Evolutionary conservation across 768 basidiomycete genomes (phyloP).

Genomic region (Phanerochaete sordida): DNA sequence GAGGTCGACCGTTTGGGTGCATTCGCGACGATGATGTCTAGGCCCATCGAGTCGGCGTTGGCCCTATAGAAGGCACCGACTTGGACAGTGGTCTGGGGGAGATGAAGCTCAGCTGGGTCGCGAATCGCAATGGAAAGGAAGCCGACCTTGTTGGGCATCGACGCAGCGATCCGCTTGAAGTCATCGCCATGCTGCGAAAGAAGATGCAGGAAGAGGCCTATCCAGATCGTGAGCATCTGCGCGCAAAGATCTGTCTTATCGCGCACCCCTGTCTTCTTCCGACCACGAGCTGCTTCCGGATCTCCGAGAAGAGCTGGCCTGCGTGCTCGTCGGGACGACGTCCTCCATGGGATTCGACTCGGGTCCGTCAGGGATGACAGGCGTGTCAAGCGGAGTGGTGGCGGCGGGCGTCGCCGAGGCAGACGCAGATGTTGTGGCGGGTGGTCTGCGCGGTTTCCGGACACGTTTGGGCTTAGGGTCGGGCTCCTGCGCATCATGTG

Average conservation of each 20-base stretch:
- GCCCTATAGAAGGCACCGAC: constrained; percentile 49
- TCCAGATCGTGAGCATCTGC: not conserved
- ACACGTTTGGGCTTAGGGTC: constrained; percentile 32
- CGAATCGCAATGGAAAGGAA: not conserved
- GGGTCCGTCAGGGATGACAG: constrained; percentile 21
- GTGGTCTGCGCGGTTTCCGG: constrained; percentile 26
- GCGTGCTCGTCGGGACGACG: constrained; percentile 20
- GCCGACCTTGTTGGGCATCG: constrained; percentile 59
- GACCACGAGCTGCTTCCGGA: constrained; percentile 48
- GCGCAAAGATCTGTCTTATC: not conserved
- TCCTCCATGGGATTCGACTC: constrained; percentile 3
- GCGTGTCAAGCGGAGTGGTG: constrained; percentile 21
- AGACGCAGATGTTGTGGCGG: constrained; percentile 9
- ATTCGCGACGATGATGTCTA: constrained; percentile 36
- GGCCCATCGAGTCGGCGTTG: constrained; percentile 36
- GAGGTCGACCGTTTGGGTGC: constrained; percentile 39
- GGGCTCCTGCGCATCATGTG: constrained; percentile 18
- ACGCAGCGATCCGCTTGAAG: constrained; percentile 65
- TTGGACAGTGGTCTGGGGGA: constrained; percentile 50
- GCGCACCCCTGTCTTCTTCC: constrained; percentile 61
- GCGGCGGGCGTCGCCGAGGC: constrained; percentile 3
- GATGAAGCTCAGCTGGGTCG: constrained; percentile 2
- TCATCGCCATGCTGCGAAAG: constrained; percentile 63
- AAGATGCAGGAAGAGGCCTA: constrained; percentile 51
- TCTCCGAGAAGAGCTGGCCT: constrained; percentile 15